phyloP scores from a whole-genome alignment of 305 asterid species.

The Solanum hybrid region DNA sequence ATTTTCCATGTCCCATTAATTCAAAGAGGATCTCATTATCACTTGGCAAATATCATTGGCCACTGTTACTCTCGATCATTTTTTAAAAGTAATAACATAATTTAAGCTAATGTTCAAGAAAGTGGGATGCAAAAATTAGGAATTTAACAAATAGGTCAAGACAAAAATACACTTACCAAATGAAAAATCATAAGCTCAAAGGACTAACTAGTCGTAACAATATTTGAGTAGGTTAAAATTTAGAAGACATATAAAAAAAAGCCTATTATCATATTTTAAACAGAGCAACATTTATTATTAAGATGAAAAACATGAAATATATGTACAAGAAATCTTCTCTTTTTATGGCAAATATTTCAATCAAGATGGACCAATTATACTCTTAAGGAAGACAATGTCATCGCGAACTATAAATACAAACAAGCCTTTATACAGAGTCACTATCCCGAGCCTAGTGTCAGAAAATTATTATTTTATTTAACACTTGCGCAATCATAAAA shows the following conservation, averaged over 20 bases:
- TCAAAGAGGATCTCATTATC: not conserved
- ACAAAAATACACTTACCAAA: not conserved
- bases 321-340: not conserved
- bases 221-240: not conserved
- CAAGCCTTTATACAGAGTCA: not conserved
- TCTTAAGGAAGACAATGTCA: not conserved
- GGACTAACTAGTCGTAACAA: not conserved
- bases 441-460: not conserved
- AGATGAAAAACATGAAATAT: not conserved
- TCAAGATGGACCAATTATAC: not conserved
- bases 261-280: not conserved
- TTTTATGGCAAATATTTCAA: not conserved
- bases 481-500: not conserved
- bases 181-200: not conserved
- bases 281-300: not conserved
- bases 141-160: not conserved
- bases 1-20: not conserved
- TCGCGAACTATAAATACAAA: not conserved
- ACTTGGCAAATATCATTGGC: not conserved
- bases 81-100: not conserved
- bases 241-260: not conserved
- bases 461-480: not conserved
- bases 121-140: not conserved
- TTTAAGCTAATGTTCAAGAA: not conserved
- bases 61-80: not conserved